These are phyloP conservation scores for Podila epigama DNA, from an alignment of 192 early-diverging fungal genomes.

Conservation along the genomic window DNA sequence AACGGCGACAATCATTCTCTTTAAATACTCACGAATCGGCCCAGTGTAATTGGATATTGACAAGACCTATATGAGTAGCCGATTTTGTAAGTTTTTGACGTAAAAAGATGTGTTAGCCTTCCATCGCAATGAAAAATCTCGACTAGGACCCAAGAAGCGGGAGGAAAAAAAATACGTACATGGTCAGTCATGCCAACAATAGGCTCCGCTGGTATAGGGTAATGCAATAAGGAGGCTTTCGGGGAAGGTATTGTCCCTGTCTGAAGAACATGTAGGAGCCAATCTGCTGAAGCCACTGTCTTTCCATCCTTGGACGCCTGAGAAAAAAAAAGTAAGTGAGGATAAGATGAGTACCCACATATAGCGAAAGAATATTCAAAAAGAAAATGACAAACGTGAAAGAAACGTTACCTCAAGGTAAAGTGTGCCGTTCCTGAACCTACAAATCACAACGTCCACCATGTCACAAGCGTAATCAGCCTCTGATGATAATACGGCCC, in stretches of 20 bases:
- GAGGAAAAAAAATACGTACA: neutral
- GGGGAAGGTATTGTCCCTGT: slow-evolving; percentile 52
- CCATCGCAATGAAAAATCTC: slow-evolving; percentile 15
- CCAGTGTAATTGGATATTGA: slow-evolving; percentile 77
- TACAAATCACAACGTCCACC: slow-evolving; percentile 43
- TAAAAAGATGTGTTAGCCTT: too few species aligned
- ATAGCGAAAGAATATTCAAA: neutral
- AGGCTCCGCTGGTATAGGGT: slow-evolving; percentile 57
- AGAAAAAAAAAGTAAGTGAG: neutral
- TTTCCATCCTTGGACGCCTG: slow-evolving; percentile 51
- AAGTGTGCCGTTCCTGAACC: slow-evolving; percentile 13
- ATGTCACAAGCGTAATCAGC: slow-evolving; percentile 19
- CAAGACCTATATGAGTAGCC: too few species aligned
- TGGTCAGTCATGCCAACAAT: slow-evolving; percentile 53
- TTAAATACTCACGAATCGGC: slow-evolving; percentile 68
- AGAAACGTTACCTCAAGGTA: slow-evolving; percentile 28
- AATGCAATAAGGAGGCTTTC: slow-evolving; percentile 56
- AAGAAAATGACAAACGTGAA: neutral
- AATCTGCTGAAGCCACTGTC: slow-evolving; percentile 58
- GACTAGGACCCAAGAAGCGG: neutral
- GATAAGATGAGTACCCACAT: neutral
- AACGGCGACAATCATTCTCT: slow-evolving; percentile 62
- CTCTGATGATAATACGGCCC: slow-evolving; percentile 3
- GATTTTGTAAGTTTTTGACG: too few species aligned
- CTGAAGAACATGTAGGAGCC: slow-evolving; percentile 56